A percentile compares a stretch with the other conserved stretches of the same genome.
Evolutionary conservation across 306 rosid genomes (phyloP).

Genomic region (Vigna nakashimae): DNA sequence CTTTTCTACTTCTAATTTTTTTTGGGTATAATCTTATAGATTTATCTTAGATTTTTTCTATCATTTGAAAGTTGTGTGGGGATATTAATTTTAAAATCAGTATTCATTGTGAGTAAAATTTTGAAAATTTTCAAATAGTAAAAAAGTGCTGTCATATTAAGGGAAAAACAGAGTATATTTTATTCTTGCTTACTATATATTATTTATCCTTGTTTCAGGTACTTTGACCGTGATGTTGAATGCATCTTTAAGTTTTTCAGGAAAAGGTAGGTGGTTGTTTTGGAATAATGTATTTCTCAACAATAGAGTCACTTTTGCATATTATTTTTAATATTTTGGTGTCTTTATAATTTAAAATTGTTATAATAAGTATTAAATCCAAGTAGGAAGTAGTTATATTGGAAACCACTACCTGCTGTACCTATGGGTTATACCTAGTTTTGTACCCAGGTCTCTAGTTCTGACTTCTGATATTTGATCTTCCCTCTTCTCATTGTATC

Average conservation of each 20-base stretch:
- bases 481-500: too few species aligned
- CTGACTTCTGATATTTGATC: too few species aligned
- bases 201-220: conserved; percentile 67
- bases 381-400: too few species aligned
- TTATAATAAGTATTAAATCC: too few species aligned
- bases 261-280: conserved; percentile 67
- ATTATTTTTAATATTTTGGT: conserved; percentile 12
- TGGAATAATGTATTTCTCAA: conserved; percentile 23
- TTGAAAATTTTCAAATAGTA: not conserved
- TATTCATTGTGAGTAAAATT: too few species aligned
- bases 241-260: conserved; percentile 87
- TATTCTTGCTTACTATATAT: conserved; percentile 15
- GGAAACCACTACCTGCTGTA: too few species aligned
- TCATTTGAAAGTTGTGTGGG: not conserved
- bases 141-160: not conserved
- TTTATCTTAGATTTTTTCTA: conserved; percentile 15
- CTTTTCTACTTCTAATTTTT: not conserved
- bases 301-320: conserved; percentile 27
- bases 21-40: not conserved
- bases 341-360: conserved; percentile 11
- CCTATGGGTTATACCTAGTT: too few species aligned
- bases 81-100: not conserved
- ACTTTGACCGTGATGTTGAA: conserved; percentile 97
- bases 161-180: not conserved
- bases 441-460: too few species aligned